Conservation (phyloP, 192 early-diverging fungal species). For the Dispira simplex region DNA sequence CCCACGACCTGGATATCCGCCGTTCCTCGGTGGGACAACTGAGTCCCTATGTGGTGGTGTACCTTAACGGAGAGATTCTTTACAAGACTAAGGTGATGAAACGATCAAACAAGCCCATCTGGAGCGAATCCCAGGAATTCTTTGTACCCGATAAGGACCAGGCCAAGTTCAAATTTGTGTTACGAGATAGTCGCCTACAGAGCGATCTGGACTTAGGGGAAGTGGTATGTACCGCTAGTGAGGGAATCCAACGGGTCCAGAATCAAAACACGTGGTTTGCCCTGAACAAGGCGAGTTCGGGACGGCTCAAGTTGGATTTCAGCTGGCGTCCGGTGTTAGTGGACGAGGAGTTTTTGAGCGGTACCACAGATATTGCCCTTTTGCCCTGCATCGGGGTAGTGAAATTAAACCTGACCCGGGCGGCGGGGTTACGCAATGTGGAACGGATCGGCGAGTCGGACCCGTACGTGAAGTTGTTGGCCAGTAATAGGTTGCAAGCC, state of each 20-base stretch:
- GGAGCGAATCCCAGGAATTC: slow-evolving; percentile 50
- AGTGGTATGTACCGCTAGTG: slow-evolving; percentile 15
- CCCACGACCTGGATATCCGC: slow-evolving; percentile 39
- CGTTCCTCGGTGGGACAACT: slow-evolving; percentile 27
- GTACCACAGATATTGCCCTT: background rate
- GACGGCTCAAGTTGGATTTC: slow-evolving; percentile 41
- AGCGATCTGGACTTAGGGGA: slow-evolving; percentile 13
- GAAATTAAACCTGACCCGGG: slow-evolving; percentile 57
- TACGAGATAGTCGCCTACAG: slow-evolving; percentile 32
- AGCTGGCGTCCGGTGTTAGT: slow-evolving; percentile 75
- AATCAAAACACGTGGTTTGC: slow-evolving; percentile 46
- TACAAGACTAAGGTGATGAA: slow-evolving; percentile 49
- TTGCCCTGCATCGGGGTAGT: slow-evolving; percentile 60
- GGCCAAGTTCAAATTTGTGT: slow-evolving; percentile 38
- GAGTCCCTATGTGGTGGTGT: slow-evolving; percentile 37
- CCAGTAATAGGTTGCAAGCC: slow-evolving; percentile 42
- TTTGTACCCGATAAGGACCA: slow-evolving; percentile 55
- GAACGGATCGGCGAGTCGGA: slow-evolving; percentile 81
- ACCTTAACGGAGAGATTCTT: slow-evolving; percentile 29
- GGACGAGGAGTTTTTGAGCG: slow-evolving; percentile 34
- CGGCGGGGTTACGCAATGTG: slow-evolving; percentile 66
- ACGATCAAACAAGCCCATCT: slow-evolving; percentile 64
- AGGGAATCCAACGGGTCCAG: slow-evolving; percentile 24
- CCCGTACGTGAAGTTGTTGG: slow-evolving; percentile 70
- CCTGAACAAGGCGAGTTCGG: slow-evolving; percentile 31